Evolutionary conservation across 306 rosid genomes (phyloP).

Genomic region (Glycine soja): DNA sequence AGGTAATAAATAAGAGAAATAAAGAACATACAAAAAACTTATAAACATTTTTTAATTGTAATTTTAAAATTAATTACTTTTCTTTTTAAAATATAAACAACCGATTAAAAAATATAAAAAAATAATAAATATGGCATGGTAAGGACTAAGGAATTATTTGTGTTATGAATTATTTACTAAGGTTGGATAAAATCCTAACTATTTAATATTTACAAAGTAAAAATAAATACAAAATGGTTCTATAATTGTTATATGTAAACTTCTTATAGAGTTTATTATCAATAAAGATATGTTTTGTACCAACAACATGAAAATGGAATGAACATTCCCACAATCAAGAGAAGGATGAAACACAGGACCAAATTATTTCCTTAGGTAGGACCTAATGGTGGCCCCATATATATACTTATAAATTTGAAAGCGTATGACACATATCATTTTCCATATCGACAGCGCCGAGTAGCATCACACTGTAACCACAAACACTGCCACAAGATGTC

Average conservation of each 20-base stretch:
- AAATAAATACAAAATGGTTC: background rate
- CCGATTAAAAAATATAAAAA: background rate
- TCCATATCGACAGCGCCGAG: background rate
- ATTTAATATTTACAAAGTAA: background rate
- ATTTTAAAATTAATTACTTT: too few species aligned
- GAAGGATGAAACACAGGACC: background rate
- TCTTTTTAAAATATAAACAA: background rate
- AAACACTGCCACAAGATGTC: background rate
- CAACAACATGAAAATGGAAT: background rate
- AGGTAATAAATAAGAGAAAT: background rate
- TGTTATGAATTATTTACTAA: background rate
- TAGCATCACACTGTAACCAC: background rate
- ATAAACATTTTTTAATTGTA: too few species aligned
- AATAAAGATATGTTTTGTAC: background rate
- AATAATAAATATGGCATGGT: background rate
- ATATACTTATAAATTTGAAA: too few species aligned
- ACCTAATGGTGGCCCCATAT: background rate
- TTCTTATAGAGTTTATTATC: background rate
- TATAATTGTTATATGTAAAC: background rate
- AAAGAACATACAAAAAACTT: too few species aligned
- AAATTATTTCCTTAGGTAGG: background rate
- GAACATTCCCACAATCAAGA: background rate
- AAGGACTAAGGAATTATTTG: background rate
- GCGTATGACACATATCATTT: background rate
- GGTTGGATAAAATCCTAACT: background rate